These are phyloP conservation scores for Colletotrichum euphorbiae DNA, from an alignment of 2,329 filamentous ascomycete species.

Conservation along the genomic window DNA sequence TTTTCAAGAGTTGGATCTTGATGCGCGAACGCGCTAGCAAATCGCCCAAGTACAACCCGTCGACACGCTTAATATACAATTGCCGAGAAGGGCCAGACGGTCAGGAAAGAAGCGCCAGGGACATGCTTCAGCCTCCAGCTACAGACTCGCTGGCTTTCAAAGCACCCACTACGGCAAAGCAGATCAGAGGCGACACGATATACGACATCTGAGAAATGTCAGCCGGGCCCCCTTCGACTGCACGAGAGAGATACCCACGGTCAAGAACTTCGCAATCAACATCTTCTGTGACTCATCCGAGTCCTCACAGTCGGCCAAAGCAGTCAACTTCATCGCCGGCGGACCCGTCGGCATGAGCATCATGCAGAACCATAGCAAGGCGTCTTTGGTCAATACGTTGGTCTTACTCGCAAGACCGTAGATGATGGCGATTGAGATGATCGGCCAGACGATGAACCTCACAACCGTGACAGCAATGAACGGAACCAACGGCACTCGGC, in stretches of 20 bases:
- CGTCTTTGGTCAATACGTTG: constrained; percentile 63
- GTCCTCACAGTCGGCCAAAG: constrained; percentile 57
- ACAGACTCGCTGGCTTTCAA: constrained; percentile 25
- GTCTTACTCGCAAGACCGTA: constrained; percentile 67
- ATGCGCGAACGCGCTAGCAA: no score
- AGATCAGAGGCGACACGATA: constrained; percentile 34
- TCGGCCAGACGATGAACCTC: constrained; percentile 72
- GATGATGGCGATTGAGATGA: constrained; percentile 59
- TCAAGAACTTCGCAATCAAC: constrained; percentile 57
- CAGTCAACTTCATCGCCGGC: constrained; percentile 60
- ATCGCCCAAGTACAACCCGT: no score
- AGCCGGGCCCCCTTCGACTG: rapidly evolving
- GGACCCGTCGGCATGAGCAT: constrained; percentile 62
- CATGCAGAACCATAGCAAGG: constrained; percentile 72
- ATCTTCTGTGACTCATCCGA: constrained; percentile 53
- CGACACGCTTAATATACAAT: no score
- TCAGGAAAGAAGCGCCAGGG: no score
- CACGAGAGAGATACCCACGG: constrained; percentile 45
- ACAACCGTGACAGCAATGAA: constrained; percentile 64
- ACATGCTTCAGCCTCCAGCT: background rate
- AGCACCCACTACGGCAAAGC: constrained; percentile 34
- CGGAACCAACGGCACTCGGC: constrained; percentile 54
- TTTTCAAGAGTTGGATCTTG: no score
- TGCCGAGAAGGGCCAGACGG: background rate
- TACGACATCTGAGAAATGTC: constrained; percentile 24